Evolutionary conservation across 106 monocot genomes (phyloP), one percentile per base, ranked within the genome.

Genomic region (Alisma plantagoaquatica): DNA sequence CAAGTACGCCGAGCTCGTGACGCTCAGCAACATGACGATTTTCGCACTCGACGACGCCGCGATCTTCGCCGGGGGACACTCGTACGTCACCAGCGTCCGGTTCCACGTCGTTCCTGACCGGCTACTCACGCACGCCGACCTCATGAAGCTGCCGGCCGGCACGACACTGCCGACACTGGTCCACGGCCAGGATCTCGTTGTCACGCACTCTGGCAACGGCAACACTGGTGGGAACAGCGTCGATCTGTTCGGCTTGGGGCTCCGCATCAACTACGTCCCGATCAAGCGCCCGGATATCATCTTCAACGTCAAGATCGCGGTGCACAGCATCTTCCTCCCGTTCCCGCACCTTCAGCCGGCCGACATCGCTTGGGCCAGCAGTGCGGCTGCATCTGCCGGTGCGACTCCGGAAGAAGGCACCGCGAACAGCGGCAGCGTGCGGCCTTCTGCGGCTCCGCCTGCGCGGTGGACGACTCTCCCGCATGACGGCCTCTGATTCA

Each of bases 41-140:
- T 87, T 87, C 63, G 78, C 82, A 23, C 66, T 87, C 48, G 69
- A 75, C 33, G 87, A 87, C 47, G 42, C 17, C 10, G 46, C 75
- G 4, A 82, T 87, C 75, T 87, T 87, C 62, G 63, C 66, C 12
- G 83, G 83, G 12, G 82, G 82, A 1, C 75, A 73, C 27, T 59
- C 60, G 15, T 87, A 87, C 52, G 72, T 87, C 42, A 63, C 68
- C 25, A 62, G 71, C 46, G 78, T 87, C 12, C 50, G 75, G 29
- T 87, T 75, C 78, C 87, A 87, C 67, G 61, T 87, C 46, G 69
- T 87, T 46, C 87, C 87, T n/a, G 46, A 82, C 46, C 64, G 41
- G 26, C 53, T 72, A 42, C 58, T 87, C 42, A 69, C 66, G 54
- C 64, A 58, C 31, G 65, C 60, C 29, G 82, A 82, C 41, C 72